Percentiles rank a stretch among this genome's conserved stretches.
Evolutionary conservation across 768 basidiomycete species (phyloP).

Genomic region (Leccinum broughii): DNA sequence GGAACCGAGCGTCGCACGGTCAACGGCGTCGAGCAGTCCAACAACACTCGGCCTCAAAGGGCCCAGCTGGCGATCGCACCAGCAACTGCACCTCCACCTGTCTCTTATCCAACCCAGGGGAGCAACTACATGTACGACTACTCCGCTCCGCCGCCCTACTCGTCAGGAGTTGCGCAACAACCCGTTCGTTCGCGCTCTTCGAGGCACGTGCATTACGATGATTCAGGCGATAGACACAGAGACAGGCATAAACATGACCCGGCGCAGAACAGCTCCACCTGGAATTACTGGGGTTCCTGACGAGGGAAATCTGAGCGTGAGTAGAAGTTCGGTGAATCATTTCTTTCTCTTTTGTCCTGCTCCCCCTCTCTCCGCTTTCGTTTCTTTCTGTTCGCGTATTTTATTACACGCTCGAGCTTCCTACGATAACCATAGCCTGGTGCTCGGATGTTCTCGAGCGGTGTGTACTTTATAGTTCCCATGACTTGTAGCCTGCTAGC

Average conservation of each 20-base stretch:
- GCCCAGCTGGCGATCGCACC: slow-evolving; percentile 12
- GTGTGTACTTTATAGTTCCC: background rate
- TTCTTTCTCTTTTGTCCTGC: no score
- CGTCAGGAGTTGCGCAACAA: slow-evolving; percentile 16
- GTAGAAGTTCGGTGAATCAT: background rate
- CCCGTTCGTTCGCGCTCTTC: slow-evolving; percentile 20
- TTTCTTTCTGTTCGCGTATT: background rate
- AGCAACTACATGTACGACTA: background rate
- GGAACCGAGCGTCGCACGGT: slow-evolving; percentile 65
- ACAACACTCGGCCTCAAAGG: slow-evolving; percentile 11
- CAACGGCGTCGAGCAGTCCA: slow-evolving; percentile 58
- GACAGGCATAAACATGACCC: slow-evolving; percentile 12
- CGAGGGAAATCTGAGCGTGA: background rate
- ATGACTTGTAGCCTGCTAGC: background rate
- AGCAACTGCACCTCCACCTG: background rate
- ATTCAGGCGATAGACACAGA: slow-evolving; percentile 16
- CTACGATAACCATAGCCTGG: slow-evolving; percentile 8
- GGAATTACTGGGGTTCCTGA: slow-evolving; percentile 20
- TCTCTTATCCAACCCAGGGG: background rate
- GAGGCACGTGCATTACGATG: slow-evolving; percentile 15
- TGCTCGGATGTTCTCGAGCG: background rate
- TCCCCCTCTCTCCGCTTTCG: background rate
- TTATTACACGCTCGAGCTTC: background rate
- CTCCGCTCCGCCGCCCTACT: slow-evolving; percentile 25
- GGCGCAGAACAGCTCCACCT: slow-evolving; percentile 8